These are phyloP conservation scores for Apiotrichum veenhuisii DNA, from an alignment of 1,284 basidiomycete genomes.

Conservation along the genomic window DNA sequence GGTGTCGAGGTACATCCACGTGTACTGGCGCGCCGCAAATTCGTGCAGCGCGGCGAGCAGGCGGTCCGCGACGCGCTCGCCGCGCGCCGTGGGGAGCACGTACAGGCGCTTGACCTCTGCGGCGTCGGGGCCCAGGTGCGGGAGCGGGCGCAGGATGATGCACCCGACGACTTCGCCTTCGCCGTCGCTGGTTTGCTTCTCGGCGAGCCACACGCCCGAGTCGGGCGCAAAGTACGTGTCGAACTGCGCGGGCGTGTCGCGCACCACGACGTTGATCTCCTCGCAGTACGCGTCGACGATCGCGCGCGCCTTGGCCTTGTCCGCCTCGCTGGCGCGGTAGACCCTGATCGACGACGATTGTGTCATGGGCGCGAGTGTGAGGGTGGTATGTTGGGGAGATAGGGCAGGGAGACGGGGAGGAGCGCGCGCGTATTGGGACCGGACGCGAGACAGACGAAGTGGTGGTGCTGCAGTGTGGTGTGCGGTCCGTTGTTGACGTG, in stretches of 20 bases:
- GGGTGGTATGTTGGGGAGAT: too few relatives aligned
- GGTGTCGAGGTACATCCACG: slow-evolving; percentile 11
- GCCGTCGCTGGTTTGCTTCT: background rate
- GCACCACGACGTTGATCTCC: slow-evolving; percentile 8
- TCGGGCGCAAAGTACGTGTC: slow-evolving; percentile 29
- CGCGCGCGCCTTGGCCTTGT: slow-evolving; percentile 6
- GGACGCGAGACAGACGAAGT: too few relatives aligned
- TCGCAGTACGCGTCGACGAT: slow-evolving; percentile 14
- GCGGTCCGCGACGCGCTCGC: slow-evolving; percentile 4
- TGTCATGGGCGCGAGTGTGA: background rate
- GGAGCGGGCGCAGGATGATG: slow-evolving; percentile 11
- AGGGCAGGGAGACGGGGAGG: too few relatives aligned
- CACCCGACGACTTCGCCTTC: slow-evolving; percentile 6
- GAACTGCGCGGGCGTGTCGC: slow-evolving; percentile 24
- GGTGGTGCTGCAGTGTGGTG: too few relatives aligned
- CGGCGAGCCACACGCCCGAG: slow-evolving; percentile 26
- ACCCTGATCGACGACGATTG: background rate
- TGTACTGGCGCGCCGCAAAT: background rate
- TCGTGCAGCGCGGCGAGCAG: slow-evolving; percentile 5
- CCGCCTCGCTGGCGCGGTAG: background rate
- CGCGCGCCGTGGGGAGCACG: slow-evolving; percentile 6
- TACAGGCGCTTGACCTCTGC: slow-evolving; percentile 15
- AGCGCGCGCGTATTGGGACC: too few relatives aligned
- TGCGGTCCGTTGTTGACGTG: too few relatives aligned
- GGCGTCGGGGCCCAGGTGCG: background rate